Conservation (phyloP, 257 asterid species). For the Paraleonurus japonicus region DNA sequence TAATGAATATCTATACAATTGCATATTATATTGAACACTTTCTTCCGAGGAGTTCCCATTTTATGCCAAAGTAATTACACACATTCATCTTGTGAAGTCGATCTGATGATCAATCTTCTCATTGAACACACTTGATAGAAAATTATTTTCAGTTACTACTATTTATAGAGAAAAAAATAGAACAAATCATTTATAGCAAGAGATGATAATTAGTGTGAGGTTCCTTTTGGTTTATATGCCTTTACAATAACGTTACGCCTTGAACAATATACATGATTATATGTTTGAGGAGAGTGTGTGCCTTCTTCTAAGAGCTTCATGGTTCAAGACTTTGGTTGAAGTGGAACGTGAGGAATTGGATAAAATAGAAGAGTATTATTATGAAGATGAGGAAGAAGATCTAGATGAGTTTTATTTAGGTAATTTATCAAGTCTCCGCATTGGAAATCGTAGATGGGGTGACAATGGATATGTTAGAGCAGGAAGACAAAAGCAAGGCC, state of each 20-base stretch:
- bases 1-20: background rate
- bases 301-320: slow-evolving; percentile 87
- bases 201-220: background rate
- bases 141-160: background rate
- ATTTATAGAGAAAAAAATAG: background rate
- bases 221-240: background rate
- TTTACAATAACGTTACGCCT: slow-evolving; percentile 2
- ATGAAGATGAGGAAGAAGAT: slow-evolving; percentile 58
- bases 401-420: slow-evolving; percentile 49
- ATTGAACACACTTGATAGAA: background rate
- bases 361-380: slow-evolving; percentile 47
- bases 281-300: slow-evolving; percentile 95
- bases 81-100: background rate
- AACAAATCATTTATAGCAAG: background rate
- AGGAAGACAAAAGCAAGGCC: slow-evolving; percentile 83
- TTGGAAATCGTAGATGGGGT: slow-evolving; percentile 86
- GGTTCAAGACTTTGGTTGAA: slow-evolving; percentile 73
- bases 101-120: slow-evolving; percentile 2
- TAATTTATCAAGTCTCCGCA: slow-evolving; percentile 51
- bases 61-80: background rate
- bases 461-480: slow-evolving; percentile 75
- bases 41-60: background rate
- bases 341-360: slow-evolving; percentile 60
- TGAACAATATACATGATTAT: slow-evolving; percentile 67
- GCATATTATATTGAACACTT: background rate